These are phyloP conservation scores for Phialemonium atrogriseum DNA, from an alignment of 2,329 filamentous ascomycete genomes.

Conservation along the genomic window DNA sequence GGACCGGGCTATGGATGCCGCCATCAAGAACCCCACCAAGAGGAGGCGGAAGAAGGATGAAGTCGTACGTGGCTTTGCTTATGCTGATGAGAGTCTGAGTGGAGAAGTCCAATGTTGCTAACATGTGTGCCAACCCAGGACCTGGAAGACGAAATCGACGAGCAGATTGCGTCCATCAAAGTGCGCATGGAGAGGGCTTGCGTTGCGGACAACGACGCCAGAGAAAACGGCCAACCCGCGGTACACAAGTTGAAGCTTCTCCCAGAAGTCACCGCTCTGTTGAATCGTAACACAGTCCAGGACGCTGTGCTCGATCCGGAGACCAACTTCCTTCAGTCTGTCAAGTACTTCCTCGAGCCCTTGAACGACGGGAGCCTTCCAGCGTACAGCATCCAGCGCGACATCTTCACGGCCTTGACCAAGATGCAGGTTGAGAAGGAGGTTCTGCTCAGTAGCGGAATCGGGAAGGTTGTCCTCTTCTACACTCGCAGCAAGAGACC, in stretches of 20 bases:
- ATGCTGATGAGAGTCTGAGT: too few species aligned
- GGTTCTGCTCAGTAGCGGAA: constrained; percentile 77
- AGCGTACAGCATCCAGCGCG: constrained; percentile 94
- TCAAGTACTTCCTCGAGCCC: constrained; percentile 96
- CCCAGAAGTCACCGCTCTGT: constrained; percentile 76
- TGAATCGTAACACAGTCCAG: constrained; percentile 84
- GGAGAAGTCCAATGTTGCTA: too few species aligned
- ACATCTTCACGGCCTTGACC: constrained; percentile 74
- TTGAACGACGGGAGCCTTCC: constrained; percentile 89
- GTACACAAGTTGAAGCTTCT: constrained; percentile 91
- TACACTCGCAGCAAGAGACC: constrained; percentile 94
- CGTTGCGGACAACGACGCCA: constrained; percentile 74
- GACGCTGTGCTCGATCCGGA: constrained; percentile 86
- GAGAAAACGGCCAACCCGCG: constrained; percentile 70
- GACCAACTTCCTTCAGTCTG: constrained; percentile 87
- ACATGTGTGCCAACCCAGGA: too few species aligned
- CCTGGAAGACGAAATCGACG: constrained; percentile 81
- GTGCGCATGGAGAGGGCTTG: constrained; percentile 86
- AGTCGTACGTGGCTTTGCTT: constrained; percentile 50
- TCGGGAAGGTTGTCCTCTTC: constrained; percentile 93
- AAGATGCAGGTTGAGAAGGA: constrained; percentile 88
- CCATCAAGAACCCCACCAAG: constrained; percentile 72
- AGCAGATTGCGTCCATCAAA: constrained; percentile 81
- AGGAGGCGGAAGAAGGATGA: constrained; percentile 76
- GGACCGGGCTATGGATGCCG: constrained; percentile 79